Conservation (phyloP, 2,329 filamentous ascomycete genomes). For the Chalaropsis thielavioides region DNA sequence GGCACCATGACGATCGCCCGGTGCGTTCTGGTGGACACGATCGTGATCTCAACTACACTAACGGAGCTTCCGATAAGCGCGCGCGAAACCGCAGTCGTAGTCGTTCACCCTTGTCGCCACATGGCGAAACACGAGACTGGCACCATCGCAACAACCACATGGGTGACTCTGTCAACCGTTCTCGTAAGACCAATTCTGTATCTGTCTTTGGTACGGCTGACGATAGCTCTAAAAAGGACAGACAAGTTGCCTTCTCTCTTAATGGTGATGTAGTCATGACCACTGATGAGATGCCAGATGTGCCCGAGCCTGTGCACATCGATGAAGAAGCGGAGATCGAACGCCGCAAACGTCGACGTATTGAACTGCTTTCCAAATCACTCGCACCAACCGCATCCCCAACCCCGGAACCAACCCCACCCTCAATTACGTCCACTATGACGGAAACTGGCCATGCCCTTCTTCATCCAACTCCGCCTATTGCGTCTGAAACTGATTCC, state of each 20-base stretch:
- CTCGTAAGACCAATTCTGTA: constrained; percentile 25
- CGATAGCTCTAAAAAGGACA: constrained; percentile 22
- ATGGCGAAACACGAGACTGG: constrained; percentile 25
- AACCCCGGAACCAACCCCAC: constrained; percentile 38
- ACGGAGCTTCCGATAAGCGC: constrained; percentile 39
- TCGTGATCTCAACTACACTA: constrained; percentile 29
- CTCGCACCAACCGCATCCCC: constrained; percentile 58
- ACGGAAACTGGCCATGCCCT: neutral
- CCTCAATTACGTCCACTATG: constrained; percentile 23
- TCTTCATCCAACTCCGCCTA: constrained; percentile 25
- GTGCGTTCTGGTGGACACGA: constrained; percentile 38
- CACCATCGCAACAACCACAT: constrained; percentile 22
- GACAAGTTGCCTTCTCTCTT: constrained; percentile 16
- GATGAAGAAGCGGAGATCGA: constrained; percentile 76
- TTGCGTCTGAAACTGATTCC: constrained; percentile 25
- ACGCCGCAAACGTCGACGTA: constrained; percentile 67
- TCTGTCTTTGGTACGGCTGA: constrained; percentile 34
- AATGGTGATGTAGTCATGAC: constrained; percentile 14
- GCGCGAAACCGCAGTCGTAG: constrained; percentile 36
- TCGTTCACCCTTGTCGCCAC: constrained; percentile 32
- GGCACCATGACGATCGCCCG: constrained; percentile 28
- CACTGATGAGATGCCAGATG: neutral
- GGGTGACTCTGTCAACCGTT: constrained; percentile 28
- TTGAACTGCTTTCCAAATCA: constrained; percentile 74
- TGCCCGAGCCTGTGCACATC: constrained; percentile 40